phyloP scores from a whole-genome alignment of 768 basidiomycete species.

The Collybia sp. region DNA sequence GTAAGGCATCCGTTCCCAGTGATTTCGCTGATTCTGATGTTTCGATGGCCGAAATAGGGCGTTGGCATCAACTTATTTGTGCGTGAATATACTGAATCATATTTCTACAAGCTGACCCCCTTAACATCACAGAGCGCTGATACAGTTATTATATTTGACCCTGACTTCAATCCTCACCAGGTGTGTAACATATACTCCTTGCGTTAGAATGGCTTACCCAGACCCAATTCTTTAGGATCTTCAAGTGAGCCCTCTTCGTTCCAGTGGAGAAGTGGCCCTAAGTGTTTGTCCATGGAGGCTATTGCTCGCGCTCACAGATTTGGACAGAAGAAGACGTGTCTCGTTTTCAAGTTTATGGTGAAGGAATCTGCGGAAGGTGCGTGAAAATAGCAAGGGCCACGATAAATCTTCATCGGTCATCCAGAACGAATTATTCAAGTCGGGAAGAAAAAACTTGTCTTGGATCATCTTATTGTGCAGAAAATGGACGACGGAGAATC shows the following conservation, averaged over 20 bases:
- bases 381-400: slow-evolving; percentile 3
- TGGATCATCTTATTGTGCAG: slow-evolving; percentile 95
- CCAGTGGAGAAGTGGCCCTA: no score
- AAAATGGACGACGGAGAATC: slow-evolving; percentile 85
- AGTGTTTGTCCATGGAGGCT: slow-evolving; percentile 48
- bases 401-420: slow-evolving; percentile 5
- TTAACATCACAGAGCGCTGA: slow-evolving; percentile 65
- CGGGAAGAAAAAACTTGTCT: slow-evolving; percentile 92
- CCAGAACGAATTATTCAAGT: slow-evolving; percentile 87
- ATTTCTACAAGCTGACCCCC: neutral
- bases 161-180: slow-evolving; percentile 98
- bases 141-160: slow-evolving; percentile 90
- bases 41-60: slow-evolving; percentile 36
- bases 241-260: slow-evolving; percentile 50
- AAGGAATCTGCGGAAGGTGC: slow-evolving; percentile 89
- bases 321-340: slow-evolving; percentile 90
- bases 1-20: slow-evolving; percentile 21
- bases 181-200: slow-evolving; percentile 28
- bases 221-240: slow-evolving; percentile 52
- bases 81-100: slow-evolving; percentile 7
- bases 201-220: neutral
- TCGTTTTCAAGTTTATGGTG: slow-evolving; percentile 95
- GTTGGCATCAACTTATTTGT: slow-evolving; percentile 84
- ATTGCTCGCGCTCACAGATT: slow-evolving; percentile 93
- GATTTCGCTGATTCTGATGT: neutral